Percentiles rank a stretch among this genome's conserved stretches.
Conservation (phyloP, 768 basidiomycete species). For the Sutorius australiensis region DNA sequence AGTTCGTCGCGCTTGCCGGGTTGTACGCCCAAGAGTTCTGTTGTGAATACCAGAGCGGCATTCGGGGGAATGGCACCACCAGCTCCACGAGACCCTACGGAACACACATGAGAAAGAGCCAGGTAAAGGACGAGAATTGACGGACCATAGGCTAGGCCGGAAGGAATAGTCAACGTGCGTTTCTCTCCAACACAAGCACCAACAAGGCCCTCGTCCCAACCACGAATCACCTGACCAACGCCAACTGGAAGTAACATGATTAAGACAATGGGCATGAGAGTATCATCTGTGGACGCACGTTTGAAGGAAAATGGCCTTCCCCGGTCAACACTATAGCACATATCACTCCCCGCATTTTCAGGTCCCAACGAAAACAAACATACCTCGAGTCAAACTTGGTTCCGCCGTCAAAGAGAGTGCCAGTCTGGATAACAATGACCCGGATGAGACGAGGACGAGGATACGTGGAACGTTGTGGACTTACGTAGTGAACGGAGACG, state of each 20-base stretch:
- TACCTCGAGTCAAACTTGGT: slow-evolving; percentile 90
- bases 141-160: slow-evolving; percentile 79
- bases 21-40: slow-evolving; percentile 72
- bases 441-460: background rate
- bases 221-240: slow-evolving; percentile 74
- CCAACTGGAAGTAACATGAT: slow-evolving; percentile 50
- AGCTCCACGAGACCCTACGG: slow-evolving; percentile 67
- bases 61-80: slow-evolving; percentile 74
- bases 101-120: background rate
- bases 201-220: slow-evolving; percentile 79
- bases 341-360: background rate
- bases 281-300: slow-evolving; percentile 42
- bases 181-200: slow-evolving; percentile 89
- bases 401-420: slow-evolving; percentile 70
- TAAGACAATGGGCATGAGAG: background rate
- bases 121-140: slow-evolving; percentile 4
- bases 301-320: slow-evolving; percentile 72
- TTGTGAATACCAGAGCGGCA: slow-evolving; percentile 81
- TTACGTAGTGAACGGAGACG: slow-evolving; percentile 77
- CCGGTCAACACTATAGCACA: slow-evolving; percentile 57
- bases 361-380: slow-evolving; percentile 9
- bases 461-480: slow-evolving; percentile 16
- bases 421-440: slow-evolving; percentile 41
- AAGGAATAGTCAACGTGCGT: slow-evolving; percentile 83
- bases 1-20: slow-evolving; percentile 50